Evolutionary conservation across 2,329 filamentous ascomycete species (phyloP), one percentile per base, ranked within the genome.

Genomic region (Fusarium ramigenum): DNA sequence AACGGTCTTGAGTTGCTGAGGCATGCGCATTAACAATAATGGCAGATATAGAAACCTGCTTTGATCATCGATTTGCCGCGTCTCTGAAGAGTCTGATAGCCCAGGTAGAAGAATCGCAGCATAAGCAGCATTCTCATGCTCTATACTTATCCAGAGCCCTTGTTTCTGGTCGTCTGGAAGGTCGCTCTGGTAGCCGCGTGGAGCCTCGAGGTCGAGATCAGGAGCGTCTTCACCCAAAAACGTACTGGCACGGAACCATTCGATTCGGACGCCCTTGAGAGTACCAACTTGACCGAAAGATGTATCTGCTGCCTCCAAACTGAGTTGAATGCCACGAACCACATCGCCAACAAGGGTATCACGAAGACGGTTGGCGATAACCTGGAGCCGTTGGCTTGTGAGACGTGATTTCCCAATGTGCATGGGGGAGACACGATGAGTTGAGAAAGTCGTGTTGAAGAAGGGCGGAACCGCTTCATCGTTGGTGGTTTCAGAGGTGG

Each of bases 361-460:
- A 43, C 88, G 85, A 4, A 91, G 79, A 5, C 86, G 83, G 12
- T 83, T 83, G 2, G 86, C 84, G 1, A 90, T 81, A 0, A 78
- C 63, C 19, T 82, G 78, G 5, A 90, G 82, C 7, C 84, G 83
- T 1, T 76, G 46, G 0, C 78, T 52, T 0, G 80, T 81, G 2
- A 89, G 80, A 19, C 76, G 75, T 5, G 84, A 79, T 7, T 79
- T 60, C 30, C 87, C 87, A 28, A 88, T 66, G 75, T 86, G 85
- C 2, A 91, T 81, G 3, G 88, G 87, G 1, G 88, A 90, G 6
- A 85, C 84, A 52, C 87, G 87, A 74, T 89, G 85, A 10, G 86
- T 86, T 7, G 88, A 87, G 71, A 89, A 90, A 19, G 88, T 89
- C 1, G 86, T 89, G 80, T 89, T 87, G 82, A 88, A 89, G 78